A percentile compares a stretch with the other conserved stretches of the same genome.
Conservation (phyloP, 345 rosid genomes). For the Leavenworthia alabamica region DNA sequence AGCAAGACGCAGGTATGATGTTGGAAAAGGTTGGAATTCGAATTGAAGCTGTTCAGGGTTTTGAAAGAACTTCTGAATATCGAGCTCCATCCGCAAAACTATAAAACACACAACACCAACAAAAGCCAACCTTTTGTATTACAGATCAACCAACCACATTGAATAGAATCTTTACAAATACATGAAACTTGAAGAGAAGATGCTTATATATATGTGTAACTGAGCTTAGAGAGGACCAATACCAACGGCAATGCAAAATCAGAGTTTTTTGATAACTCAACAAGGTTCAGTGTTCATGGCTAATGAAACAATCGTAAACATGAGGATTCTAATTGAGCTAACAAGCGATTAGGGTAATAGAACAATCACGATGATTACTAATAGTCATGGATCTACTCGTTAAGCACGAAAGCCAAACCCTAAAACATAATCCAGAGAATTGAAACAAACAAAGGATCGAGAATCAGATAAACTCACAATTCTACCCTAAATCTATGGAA, state of each 20-base stretch:
- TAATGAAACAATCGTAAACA: not conserved
- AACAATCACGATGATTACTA: not conserved
- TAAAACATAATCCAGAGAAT: too few relatives aligned
- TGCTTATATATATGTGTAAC: too few relatives aligned
- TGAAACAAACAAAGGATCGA: too few relatives aligned
- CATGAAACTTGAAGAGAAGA: too few relatives aligned
- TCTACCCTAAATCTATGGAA: slow-evolving; percentile 15
- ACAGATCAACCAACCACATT: too few relatives aligned
- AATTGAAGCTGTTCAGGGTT: slow-evolving; percentile 62
- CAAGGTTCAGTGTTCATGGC: slow-evolving; percentile 5
- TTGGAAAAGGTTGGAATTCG: slow-evolving; percentile 84
- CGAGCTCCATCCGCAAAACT: slow-evolving; percentile 96
- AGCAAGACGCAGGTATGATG: slow-evolving; percentile 90
- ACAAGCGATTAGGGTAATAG: not conserved
- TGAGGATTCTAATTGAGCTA: not conserved
- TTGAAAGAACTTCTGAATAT: slow-evolving; percentile 79
- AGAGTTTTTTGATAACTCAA: not conserved
- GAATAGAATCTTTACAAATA: too few relatives aligned
- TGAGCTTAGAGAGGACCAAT: not conserved
- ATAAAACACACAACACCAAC: slow-evolving; percentile 24
- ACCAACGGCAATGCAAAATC: not conserved
- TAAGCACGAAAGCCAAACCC: not conserved
- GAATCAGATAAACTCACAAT: not conserved
- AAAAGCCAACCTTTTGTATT: too few relatives aligned
- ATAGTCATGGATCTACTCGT: slow-evolving; percentile 13